Evolutionary conservation across 2,329 filamentous ascomycete species (phyloP).

Genomic region (Alternaria viburni): DNA sequence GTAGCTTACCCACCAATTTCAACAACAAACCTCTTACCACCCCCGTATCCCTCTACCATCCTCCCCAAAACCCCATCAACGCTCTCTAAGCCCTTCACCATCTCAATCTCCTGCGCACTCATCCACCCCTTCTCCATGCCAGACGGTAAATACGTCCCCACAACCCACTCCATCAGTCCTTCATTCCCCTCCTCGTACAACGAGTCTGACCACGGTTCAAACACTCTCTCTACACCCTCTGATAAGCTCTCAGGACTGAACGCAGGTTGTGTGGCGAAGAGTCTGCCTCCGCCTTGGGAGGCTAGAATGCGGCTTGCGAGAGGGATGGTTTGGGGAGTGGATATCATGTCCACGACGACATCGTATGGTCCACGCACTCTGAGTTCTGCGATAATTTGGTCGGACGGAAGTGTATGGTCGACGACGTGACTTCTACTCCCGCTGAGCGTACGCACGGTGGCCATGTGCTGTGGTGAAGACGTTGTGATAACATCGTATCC

Average conservation of each 20-base stretch:
- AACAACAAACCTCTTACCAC: background rate
- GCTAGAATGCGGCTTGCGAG: background rate
- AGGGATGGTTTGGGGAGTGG: background rate
- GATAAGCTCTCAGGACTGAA: background rate
- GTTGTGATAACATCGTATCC: background rate
- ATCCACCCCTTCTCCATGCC: background rate
- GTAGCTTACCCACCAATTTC: background rate
- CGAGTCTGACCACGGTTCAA: background rate
- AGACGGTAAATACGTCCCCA: background rate
- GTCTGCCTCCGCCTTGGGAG: background rate
- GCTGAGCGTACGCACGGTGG: fast-evolving
- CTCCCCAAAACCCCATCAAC: background rate
- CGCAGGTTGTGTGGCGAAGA: background rate
- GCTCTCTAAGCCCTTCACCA: background rate
- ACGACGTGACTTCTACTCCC: background rate
- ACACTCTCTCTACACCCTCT: background rate
- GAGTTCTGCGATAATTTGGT: background rate
- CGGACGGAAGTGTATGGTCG: background rate
- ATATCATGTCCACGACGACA: background rate
- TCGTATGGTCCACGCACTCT: background rate
- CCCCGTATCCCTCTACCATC: background rate
- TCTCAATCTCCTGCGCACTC: background rate
- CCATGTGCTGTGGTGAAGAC: background rate
- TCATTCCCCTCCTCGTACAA: background rate
- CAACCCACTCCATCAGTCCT: background rate